A percentile compares a stretch with the other conserved stretches of the same genome.
These are phyloP conservation scores for Penicillium longicatenatum DNA, from an alignment of 495 filamentous ascomycete genomes.

Conservation along the genomic window DNA sequence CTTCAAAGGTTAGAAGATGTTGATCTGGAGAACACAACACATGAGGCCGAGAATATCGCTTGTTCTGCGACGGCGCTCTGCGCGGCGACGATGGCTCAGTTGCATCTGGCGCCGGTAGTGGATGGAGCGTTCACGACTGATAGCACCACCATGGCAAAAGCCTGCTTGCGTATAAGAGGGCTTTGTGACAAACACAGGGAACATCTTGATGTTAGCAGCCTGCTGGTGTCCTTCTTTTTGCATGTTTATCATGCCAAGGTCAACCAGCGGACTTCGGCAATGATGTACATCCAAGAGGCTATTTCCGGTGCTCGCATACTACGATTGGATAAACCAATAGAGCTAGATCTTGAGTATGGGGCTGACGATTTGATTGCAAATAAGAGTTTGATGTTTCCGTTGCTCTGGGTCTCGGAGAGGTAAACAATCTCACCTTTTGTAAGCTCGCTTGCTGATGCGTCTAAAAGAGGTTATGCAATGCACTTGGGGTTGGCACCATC, in stretches of 20 bases:
- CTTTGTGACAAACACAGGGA: constrained; percentile 11
- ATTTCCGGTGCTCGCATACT: constrained; percentile 27
- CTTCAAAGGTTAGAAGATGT: constrained; percentile 20
- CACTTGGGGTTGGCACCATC: constrained; percentile 35
- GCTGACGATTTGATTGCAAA: constrained; percentile 24
- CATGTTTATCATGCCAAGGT: constrained; percentile 40
- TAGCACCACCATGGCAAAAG: constrained; percentile 22
- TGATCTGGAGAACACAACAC: constrained; percentile 2
- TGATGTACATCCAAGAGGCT: constrained; percentile 39
- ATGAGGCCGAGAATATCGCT: constrained; percentile 9
- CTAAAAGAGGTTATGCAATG: constrained; percentile 31
- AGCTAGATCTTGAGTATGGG: neutral
- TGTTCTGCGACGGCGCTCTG: constrained; percentile 32
- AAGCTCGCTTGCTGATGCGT: neutral
- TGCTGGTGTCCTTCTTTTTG: constrained; percentile 36
- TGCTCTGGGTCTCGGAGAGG: constrained; percentile 39
- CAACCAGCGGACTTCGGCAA: constrained; percentile 30
- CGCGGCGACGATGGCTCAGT: constrained; percentile 37
- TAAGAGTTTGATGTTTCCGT: constrained; percentile 26
- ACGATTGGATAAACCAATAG: constrained; percentile 18
- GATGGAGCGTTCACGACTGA: constrained; percentile 15
- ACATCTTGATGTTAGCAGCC: constrained; percentile 19
- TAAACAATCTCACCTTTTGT: constrained; percentile 2
- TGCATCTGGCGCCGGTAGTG: constrained; percentile 26
- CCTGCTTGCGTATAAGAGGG: constrained; percentile 27